A percentile compares a stretch with the other conserved stretches of the same genome.
phyloP scores from a whole-genome alignment of 139 green algal genomes.

The Auxenochlorella pyrenoidosa region DNA sequence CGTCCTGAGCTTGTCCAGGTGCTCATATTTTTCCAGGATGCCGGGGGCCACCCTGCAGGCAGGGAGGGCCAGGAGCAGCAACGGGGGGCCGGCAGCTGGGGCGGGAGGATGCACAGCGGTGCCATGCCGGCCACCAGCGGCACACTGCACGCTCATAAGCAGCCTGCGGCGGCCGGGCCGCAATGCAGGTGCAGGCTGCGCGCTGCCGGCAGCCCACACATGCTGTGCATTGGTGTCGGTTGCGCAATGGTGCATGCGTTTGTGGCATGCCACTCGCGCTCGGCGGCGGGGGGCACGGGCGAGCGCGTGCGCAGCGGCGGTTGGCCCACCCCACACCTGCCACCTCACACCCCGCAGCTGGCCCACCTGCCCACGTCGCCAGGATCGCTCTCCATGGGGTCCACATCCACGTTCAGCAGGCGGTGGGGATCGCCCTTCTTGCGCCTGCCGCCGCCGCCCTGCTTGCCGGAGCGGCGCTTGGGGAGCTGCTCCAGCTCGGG shows the following conservation, averaged over 20 bases:
- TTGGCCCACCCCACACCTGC: not conserved
- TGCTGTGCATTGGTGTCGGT: no score
- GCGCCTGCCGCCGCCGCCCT: not conserved
- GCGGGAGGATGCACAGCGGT: no score
- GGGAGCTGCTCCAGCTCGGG: not conserved
- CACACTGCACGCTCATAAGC: no score
- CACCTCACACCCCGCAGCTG: not conserved
- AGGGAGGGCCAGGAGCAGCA: not conserved
- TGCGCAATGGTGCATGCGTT: no score
- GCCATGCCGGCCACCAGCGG: no score
- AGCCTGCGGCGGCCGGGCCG: no score
- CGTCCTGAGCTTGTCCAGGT: not conserved
- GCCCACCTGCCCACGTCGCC: slow-evolving; percentile 19
- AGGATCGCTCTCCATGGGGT: not conserved
- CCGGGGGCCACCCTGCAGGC: not conserved
- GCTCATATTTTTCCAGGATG: slow-evolving; percentile 19
- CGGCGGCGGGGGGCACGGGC: no score
- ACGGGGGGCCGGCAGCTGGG: no score
- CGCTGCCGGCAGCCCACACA: no score
- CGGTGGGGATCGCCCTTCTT: not conserved
- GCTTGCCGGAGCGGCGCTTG: not conserved
- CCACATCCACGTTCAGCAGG: slow-evolving; percentile 8
- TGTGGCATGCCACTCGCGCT: no score
- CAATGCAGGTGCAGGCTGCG: no score
- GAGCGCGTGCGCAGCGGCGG: no score